These are phyloP conservation scores for Globisporangium cylindrosporum DNA, from an alignment of 352 stramenopile species.

Conservation along the genomic window DNA sequence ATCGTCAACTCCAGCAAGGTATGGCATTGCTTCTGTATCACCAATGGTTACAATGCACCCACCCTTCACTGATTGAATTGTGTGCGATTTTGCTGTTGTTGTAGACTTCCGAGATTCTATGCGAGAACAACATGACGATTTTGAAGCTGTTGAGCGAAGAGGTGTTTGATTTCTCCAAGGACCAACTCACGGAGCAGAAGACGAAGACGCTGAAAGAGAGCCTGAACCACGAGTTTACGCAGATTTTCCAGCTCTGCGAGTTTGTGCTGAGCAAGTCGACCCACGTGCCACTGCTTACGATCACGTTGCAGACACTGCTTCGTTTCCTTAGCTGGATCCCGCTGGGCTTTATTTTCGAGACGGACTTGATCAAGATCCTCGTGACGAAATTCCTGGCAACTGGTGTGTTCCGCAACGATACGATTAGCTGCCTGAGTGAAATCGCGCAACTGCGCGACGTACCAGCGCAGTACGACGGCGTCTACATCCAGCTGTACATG, in stretches of 20 bases:
- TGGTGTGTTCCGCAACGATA: conserved; percentile 95
- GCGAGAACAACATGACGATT: conserved; percentile 99
- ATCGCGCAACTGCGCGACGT: conserved; percentile 95
- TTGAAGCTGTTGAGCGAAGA: conserved; percentile 99
- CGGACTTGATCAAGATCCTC: conserved; percentile 93
- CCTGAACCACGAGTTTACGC: conserved; percentile 97
- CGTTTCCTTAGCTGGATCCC: conserved; percentile 98
- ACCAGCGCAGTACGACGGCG: conserved; percentile 88
- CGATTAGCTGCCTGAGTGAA: conserved; percentile 98
- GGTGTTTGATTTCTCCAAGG: conserved; percentile 98
- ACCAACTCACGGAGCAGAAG: conserved; percentile 98
- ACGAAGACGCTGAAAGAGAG: conserved; percentile 98
- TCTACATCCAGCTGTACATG: conserved; percentile 95
- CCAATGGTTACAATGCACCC: neutral
- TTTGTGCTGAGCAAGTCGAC: conserved; percentile 96
- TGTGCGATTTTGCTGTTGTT: conserved; percentile 12
- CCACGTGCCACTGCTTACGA: conserved; percentile 90
- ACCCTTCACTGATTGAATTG: neutral
- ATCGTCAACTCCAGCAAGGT: conserved; percentile 92
- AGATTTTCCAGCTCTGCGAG: conserved; percentile 98
- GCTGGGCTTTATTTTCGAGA: conserved; percentile 98
- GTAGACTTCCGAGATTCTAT: conserved; percentile 96
- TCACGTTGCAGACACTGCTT: conserved; percentile 96
- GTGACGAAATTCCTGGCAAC: conserved; percentile 96
- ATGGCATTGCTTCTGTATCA: neutral